Evolutionary conservation across 2,329 filamentous ascomycete genomes (phyloP).

Genomic region (Dactylonectria estremocensis): DNA sequence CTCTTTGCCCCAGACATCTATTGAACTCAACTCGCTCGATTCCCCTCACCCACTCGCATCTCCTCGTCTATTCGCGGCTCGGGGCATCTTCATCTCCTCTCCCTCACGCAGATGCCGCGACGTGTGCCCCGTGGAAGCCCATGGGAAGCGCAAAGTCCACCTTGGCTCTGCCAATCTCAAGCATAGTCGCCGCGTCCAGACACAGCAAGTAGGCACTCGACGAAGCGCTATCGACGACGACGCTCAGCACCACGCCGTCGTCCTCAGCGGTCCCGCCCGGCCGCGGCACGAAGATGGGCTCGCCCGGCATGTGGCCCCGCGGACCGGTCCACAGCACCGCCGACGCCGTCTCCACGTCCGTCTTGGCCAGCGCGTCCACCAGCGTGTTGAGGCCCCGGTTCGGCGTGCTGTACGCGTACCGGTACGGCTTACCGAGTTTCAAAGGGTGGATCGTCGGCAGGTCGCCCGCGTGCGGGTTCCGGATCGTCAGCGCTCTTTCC

Average conservation of each 20-base stretch:
- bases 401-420: slow-evolving; percentile 73
- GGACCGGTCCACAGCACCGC: slow-evolving; percentile 70
- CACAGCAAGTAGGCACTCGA: slow-evolving; percentile 76
- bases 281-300: slow-evolving; percentile 75
- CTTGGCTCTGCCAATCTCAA: slow-evolving; percentile 75
- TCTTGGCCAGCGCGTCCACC: slow-evolving; percentile 76
- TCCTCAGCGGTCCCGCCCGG: slow-evolving; percentile 68
- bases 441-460: slow-evolving; percentile 76
- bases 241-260: slow-evolving; percentile 72
- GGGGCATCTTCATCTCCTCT: background rate
- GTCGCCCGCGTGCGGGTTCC: slow-evolving; percentile 71
- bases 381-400: slow-evolving; percentile 73
- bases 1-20: background rate
- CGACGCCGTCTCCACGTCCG: slow-evolving; percentile 69
- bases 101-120: slow-evolving; percentile 31
- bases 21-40: background rate
- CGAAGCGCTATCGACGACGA: slow-evolving; percentile 74
- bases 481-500: slow-evolving; percentile 62
- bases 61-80: background rate
- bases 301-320: slow-evolving; percentile 75
- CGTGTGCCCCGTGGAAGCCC: slow-evolving; percentile 76
- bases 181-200: slow-evolving; percentile 74
- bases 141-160: slow-evolving; percentile 72
- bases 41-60: background rate
- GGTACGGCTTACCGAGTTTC: slow-evolving; percentile 66